Base-by-base conservation (phyloP, 208 protist species). In the Lotmaria passim region DNA sequence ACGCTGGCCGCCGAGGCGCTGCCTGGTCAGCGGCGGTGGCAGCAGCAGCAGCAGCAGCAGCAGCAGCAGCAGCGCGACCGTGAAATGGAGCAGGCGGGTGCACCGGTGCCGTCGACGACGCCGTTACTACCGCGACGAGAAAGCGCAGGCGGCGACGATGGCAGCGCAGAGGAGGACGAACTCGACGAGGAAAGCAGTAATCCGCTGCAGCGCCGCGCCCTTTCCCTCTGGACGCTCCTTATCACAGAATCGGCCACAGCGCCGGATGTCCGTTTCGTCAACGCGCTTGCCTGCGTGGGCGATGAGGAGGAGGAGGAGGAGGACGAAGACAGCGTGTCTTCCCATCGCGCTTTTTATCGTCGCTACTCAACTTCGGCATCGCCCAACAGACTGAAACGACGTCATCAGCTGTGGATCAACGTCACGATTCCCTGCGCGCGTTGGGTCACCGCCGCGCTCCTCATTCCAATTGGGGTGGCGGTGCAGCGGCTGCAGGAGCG, bases 381-480 rank as follows among this genome's bases (percentile, higher is more conserved):
- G 7, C 41, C 15, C 41, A n/a, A n/a, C n/a, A n/a, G n/a, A n/a
- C n/a, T n/a, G n/a, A 15, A 17, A 52, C 67, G 58, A 7, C 10
- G 24, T 31, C 66, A 73, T n/a, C 65, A 77, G 61, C 69, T 93
- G 33, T 93, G 82, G 84, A 63, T 94, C 11, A 81, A 90, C 69
- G 74, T 79, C 23, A 82, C 72, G n/a, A 79, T 91, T 6, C 91
- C 91, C 14, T 88, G 82, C 26, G 86, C 88, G 23, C 72, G 88
- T 12, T 96, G 91, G 91, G 67, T 96, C 14, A 84, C 83, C 30
- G 87, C 82, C 61, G 87, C 86, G 39, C 62, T 94, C 23, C 76
- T 94, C 19, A 81, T 94, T 44, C 91, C 88, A 5, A 84, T 94
- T 30, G 85, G 65, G 11, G 73, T 86, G 30, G 80, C 84, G 12